Evolutionary conservation across 2,329 filamentous ascomycete species (phyloP).

Genomic region (Cytospora schulzeri): DNA sequence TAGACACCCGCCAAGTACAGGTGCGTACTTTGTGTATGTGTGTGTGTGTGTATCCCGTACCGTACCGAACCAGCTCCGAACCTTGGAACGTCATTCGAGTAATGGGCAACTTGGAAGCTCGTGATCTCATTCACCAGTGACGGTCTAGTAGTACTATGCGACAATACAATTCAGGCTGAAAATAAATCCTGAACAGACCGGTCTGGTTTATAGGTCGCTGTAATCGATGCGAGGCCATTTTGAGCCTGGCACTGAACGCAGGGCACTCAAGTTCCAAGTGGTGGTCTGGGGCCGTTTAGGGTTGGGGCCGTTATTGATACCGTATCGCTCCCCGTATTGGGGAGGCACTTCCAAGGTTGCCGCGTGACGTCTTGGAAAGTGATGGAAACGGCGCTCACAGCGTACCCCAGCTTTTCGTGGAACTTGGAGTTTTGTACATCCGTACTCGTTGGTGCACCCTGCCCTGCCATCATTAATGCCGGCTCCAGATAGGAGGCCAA

Average conservation of each 20-base stretch:
- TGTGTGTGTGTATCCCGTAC: neutral
- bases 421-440: neutral
- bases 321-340: neutral
- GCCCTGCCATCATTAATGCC: neutral
- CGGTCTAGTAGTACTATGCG: neutral
- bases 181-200: neutral
- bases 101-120: neutral
- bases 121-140: neutral
- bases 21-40: neutral
- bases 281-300: neutral
- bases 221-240: neutral
- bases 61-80: conserved; percentile 5
- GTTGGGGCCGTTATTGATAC: neutral
- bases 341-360: neutral
- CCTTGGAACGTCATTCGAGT: neutral
- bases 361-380: neutral
- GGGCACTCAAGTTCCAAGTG: neutral
- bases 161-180: neutral
- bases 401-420: neutral
- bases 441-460: neutral
- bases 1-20: conserved; percentile 10
- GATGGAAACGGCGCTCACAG: neutral
- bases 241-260: neutral
- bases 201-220: neutral
- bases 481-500: neutral